Percentiles rank a stretch among this genome's conserved stretches.
Evolutionary conservation across 192 early-diverging fungal species (phyloP).

Genomic region (Backusella tarrabulga): DNA sequence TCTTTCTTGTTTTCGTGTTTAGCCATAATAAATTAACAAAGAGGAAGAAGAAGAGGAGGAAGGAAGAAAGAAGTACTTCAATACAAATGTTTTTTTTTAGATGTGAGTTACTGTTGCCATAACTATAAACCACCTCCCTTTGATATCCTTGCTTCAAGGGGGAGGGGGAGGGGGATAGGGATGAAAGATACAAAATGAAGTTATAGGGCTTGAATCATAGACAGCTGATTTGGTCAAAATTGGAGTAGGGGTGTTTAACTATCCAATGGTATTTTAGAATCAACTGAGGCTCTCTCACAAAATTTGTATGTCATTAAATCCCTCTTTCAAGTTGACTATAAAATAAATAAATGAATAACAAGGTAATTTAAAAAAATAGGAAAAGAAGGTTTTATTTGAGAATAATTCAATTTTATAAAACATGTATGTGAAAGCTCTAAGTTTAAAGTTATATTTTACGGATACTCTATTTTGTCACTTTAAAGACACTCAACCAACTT

Average conservation of each 20-base stretch:
- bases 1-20: neutral
- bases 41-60: neutral
- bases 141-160: slow-evolving; percentile 1
- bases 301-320: neutral
- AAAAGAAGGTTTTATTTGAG: neutral
- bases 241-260: neutral
- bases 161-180: neutral
- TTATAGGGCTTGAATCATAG: neutral
- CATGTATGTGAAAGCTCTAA: neutral
- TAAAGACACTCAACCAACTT: neutral
- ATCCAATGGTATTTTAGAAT: neutral
- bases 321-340: neutral
- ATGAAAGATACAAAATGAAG: neutral
- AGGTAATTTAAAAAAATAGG: neutral
- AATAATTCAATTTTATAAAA: neutral
- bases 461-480: neutral
- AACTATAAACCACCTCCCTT: neutral
- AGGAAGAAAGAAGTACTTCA: neutral
- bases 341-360: neutral
- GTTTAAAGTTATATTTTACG: neutral
- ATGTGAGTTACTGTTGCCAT: neutral
- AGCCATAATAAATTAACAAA: neutral
- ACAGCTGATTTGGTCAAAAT: neutral
- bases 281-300: neutral
- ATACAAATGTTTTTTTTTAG: neutral